These are phyloP conservation scores for Pycnococcus provasolii DNA, from an alignment of 139 green algal species.

Conservation along the genomic window DNA sequence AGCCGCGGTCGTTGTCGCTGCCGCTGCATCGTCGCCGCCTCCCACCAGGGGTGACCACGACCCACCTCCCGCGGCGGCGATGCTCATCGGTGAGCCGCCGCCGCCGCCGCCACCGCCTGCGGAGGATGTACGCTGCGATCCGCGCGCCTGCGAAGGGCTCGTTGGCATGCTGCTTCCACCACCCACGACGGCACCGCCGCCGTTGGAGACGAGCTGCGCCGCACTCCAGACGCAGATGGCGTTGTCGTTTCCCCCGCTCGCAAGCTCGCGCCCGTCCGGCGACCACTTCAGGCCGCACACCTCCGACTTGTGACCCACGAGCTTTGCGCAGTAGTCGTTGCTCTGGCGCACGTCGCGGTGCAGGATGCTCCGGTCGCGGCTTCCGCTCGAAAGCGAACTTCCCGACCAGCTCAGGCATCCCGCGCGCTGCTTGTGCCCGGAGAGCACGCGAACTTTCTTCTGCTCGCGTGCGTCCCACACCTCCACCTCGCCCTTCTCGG, in stretches of 20 bases:
- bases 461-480: conserved; percentile 39
- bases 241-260: conserved; percentile 77
- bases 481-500: conserved; percentile 60
- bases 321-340: conserved; percentile 50
- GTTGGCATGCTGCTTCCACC: no score
- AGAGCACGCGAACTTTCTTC: conserved; percentile 57
- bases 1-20: no score
- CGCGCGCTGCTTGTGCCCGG: conserved; percentile 62
- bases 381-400: conserved; percentile 71
- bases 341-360: conserved; percentile 72
- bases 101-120: no score
- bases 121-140: no score
- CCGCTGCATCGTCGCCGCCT: no score
- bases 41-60: no score
- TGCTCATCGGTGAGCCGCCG: no score
- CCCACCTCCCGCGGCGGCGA: no score
- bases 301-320: conserved; percentile 73
- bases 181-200: no score
- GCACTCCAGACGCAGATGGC: conserved; percentile 59
- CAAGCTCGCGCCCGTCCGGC: conserved; percentile 66
- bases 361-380: conserved; percentile 76
- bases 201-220: background rate
- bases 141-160: no score
- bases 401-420: conserved; percentile 76
- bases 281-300: conserved; percentile 75